Evolutionary conservation across 73 alveolate genomes (phyloP), one percentile per base, ranked within the genome.

Genomic region (Paramecium sexaurelia): DNA sequence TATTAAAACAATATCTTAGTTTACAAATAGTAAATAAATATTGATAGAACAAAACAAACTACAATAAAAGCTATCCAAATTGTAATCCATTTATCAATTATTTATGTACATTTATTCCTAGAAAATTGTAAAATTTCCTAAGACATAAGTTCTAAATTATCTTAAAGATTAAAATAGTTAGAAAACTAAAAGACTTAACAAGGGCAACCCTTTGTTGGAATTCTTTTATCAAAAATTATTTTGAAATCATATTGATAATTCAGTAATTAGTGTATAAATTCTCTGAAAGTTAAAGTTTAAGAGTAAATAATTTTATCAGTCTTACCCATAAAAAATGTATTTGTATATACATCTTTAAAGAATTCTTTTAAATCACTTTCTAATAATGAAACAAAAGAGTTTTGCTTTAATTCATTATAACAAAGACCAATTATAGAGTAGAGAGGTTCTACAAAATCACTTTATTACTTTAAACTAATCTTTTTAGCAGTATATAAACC

Each of bases 21-120:
- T 29, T 61, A 26, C 11, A 61, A 32, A 61, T 61, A 61, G 7
- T 29, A 61, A 10, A 61, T 32, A 4, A 61, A 32, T 10, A 61
- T 13, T 10, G 67, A 10, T 1, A 61, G 17, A 8, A 61, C 39
- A 61, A 61, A 61, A 61, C 83, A 29, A 32, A 26, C 26, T 26
- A 61, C 83, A 1, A 61, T 61, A 11, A 61, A 61, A 61, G 19
- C 19, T 13, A 71, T 71, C 86, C 86, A 71, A 35, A 71, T 71
- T 15, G 86, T 71, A 35, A 35, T 71, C 86, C 86, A 71, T 71
- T 71, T 71, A 32, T 32, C 56, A 33, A 71, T 32, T 19, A 71
- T 37, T 15, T 32, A 4, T 19, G 55, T 37, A 71, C 86, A 0
- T 71, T 37, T 71, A n/a, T 71, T 20, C 35, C 43, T 33, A 3